Base-by-base conservation (phyloP, 768 basidiomycete genomes). In the Lactarius psammicola region DNA sequence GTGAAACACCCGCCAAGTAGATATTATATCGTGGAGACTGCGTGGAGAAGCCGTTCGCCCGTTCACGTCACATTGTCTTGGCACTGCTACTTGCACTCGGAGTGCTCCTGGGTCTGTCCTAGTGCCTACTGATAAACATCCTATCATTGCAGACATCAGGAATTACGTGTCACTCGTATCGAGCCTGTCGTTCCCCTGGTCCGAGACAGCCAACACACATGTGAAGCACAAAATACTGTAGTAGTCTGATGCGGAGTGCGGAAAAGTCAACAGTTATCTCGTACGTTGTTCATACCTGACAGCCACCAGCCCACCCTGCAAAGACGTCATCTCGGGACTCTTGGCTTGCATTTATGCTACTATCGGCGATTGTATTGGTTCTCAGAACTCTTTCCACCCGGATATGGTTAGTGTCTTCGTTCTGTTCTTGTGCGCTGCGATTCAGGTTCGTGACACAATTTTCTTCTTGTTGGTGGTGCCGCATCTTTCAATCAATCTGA, bases 381-480 rank as follows among this genome's bases (percentile, higher is more conserved):
- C 76, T 59, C 86, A 89, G 69, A 85, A 87, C 70, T 81, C 85
- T 62, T 83, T 82, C 67, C 83, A 84, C 69, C 79, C 86, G 2
- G 82, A 84, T 65, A 85, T 82, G 38, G 44, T 11, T 23, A 68
- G 31, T 49, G 4, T 18, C 55, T n/a, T n/a, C 30, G 18, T 34
- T 18, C 59, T 28, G 2, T 0, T 40, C 20, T 20, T 1, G 30
- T 42, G 23, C 20, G 56, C 26, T 31, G 34, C 17, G 62, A 72
- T 74, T 23, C 18, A 20, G n/a, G 4, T n/a, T n/a, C 56, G 78
- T n/a, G 42, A 44, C 42, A 9, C n/a, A 23, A 49, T 84, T 46
- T 73, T 77, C n/a, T n/a, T n/a, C n/a, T 72, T 77, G 9, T 74
- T 82, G 9, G n/a, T n/a, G 4, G 83, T 83, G 0, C 78, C 80